Conservation (phyloP, 1,139 yeast species). For the Sugiyamaella grinbergsii region DNA sequence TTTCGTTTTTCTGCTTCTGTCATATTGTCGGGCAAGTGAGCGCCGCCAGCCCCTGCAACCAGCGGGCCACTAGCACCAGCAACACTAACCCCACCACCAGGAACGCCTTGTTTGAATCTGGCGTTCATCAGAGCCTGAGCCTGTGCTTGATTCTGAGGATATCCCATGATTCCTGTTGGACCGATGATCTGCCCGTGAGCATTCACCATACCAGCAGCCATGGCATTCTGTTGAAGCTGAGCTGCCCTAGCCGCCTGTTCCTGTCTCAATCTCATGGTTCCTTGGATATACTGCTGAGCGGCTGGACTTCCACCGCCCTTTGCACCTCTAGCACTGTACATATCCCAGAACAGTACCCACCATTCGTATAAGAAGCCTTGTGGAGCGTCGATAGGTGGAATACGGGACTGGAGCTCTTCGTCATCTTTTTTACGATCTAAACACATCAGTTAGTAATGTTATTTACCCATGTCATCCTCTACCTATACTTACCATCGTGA, state of each 20-base stretch:
- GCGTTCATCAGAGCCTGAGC: conserved; percentile 26
- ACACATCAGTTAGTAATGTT: not conserved
- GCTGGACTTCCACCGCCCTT: conserved; percentile 57
- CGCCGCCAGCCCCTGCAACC: conserved; percentile 18
- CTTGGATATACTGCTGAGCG: conserved; percentile 73
- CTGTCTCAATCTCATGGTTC: conserved; percentile 56
- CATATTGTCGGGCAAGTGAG: conserved; percentile 32
- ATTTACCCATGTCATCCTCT: too few species aligned
- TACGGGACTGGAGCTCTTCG: conserved; percentile 31
- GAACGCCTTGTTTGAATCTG: conserved; percentile 20
- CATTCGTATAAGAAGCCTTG: conserved; percentile 88
- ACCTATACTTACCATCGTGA: conserved; percentile 19
- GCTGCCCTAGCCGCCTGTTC: conserved; percentile 45
- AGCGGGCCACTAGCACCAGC: conserved; percentile 22
- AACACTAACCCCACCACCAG: conserved; percentile 21
- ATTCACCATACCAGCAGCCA: conserved; percentile 28
- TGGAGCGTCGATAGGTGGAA: conserved; percentile 59
- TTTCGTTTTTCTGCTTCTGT: conserved; percentile 37
- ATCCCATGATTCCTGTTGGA: conserved; percentile 28
- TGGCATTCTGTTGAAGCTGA: conserved; percentile 40
- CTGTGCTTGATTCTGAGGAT: conserved; percentile 27
- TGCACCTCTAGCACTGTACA: conserved; percentile 77
- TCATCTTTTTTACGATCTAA: conserved; percentile 20
- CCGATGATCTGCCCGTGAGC: conserved; percentile 32
- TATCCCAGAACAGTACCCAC: conserved; percentile 98